These are phyloP conservation scores for Staphylotrichum tortipilum DNA, from an alignment of 495 filamentous ascomycete genomes.

Conservation along the genomic window DNA sequence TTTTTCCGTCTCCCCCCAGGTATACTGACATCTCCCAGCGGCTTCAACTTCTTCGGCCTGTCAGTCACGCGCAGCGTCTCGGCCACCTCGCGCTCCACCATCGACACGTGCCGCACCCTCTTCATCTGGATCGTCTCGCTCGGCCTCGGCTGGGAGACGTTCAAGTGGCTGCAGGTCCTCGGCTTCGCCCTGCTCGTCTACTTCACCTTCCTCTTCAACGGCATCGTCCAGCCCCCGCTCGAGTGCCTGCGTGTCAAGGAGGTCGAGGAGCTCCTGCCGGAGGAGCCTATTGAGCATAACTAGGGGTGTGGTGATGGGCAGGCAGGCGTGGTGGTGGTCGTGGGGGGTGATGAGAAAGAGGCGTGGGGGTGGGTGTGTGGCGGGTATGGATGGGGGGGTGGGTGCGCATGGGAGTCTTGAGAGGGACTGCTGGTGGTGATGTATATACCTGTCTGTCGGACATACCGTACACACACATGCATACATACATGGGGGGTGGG, in stretches of 20 bases:
- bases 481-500: no score
- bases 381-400: no score
- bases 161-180: slow-evolving; percentile 93
- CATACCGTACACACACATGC: no score
- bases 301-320: slow-evolving; percentile 10
- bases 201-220: slow-evolving; percentile 95
- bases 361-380: no score
- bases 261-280: slow-evolving; percentile 65
- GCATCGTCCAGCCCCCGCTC: slow-evolving; percentile 74
- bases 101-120: slow-evolving; percentile 93
- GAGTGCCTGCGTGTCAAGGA: slow-evolving; percentile 43
- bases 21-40: slow-evolving; percentile 40
- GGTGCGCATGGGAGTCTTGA: no score
- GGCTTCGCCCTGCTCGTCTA: slow-evolving; percentile 89
- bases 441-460: no score
- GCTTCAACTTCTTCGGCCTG: slow-evolving; percentile 98
- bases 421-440: no score
- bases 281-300: slow-evolving; percentile 76
- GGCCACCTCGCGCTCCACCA: slow-evolving; percentile 86
- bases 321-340: no score
- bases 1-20: slow-evolving; percentile 5
- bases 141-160: slow-evolving; percentile 89
- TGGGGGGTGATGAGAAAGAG: no score
- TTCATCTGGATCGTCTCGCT: slow-evolving; percentile 98
- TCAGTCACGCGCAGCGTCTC: slow-evolving; percentile 81